phyloP scores from a whole-genome alignment of 768 basidiomycete species.

The Arthromyces matolae region DNA sequence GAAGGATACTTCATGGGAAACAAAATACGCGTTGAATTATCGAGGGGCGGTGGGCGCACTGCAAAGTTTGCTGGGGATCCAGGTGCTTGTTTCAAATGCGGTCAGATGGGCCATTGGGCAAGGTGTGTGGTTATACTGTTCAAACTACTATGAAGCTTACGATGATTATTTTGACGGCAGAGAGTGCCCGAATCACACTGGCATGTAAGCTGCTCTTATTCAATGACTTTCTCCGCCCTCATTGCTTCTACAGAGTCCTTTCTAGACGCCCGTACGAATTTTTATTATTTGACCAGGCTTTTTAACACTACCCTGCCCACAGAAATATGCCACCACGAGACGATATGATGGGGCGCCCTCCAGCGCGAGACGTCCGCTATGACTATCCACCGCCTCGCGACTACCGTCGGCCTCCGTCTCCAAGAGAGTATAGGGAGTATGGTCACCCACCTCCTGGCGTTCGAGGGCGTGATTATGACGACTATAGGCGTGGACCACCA shows the following conservation, averaged over 20 bases:
- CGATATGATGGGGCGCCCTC: conserved; percentile 46
- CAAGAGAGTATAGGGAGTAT: conserved; percentile 69
- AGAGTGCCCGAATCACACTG: conserved; percentile 64
- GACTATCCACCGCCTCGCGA: conserved; percentile 63
- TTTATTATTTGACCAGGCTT: conserved; percentile 56
- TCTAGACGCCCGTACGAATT: conserved; percentile 47
- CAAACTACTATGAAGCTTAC: not conserved
- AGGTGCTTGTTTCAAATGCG: conserved; percentile 86
- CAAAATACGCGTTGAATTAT: conserved; percentile 84
- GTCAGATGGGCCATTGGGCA: conserved; percentile 85
- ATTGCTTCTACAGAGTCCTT: conserved; percentile 20
- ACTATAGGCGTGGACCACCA: conserved; percentile 52
- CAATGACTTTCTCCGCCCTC: not conserved
- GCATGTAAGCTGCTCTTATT: conserved; percentile 40
- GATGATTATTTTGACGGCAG: conserved; percentile 30
- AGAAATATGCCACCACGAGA: conserved; percentile 47
- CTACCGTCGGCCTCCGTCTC: conserved; percentile 57
- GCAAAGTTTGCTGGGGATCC: conserved; percentile 83
- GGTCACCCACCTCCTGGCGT: conserved; percentile 42
- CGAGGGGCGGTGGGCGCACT: conserved; percentile 78
- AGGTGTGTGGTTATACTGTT: conserved; percentile 44
- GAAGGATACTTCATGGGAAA: conserved; percentile 92
- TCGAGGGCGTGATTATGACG: conserved; percentile 68
- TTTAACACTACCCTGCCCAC: conserved; percentile 51
- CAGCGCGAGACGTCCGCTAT: conserved; percentile 58